Evolutionary conservation across 352 stramenopile genomes (phyloP).

Genomic region (Phytophthora kernoviae): DNA sequence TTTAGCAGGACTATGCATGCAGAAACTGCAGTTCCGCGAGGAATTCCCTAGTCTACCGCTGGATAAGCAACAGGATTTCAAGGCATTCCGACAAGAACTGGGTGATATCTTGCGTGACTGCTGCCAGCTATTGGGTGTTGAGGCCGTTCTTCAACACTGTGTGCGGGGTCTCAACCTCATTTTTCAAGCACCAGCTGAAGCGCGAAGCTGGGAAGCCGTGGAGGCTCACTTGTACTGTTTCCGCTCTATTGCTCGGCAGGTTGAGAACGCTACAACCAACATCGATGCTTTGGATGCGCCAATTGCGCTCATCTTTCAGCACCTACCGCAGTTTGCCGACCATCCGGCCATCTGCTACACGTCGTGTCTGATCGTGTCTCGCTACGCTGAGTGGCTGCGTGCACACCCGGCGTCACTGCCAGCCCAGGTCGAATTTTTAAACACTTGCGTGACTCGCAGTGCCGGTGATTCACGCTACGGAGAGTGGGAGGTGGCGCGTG

Average conservation of each 20-base stretch:
- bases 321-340: constrained; percentile 71
- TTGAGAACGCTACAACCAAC: constrained; percentile 53
- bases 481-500: constrained; percentile 81
- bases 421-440: constrained; percentile 70
- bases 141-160: constrained; percentile 76
- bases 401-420: constrained; percentile 51
- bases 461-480: constrained; percentile 45
- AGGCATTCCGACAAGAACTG: constrained; percentile 76
- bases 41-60: constrained; percentile 62
- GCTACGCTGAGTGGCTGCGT: constrained; percentile 77
- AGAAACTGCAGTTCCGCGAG: constrained; percentile 80
- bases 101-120: constrained; percentile 85
- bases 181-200: constrained; percentile 50
- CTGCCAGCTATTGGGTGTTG: constrained; percentile 72
- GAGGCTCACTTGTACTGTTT: constrained; percentile 87
- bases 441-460: constrained; percentile 69
- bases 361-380: constrained; percentile 84
- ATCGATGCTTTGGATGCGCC: constrained; percentile 33
- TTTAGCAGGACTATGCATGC: constrained; percentile 75
- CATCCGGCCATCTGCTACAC: constrained; percentile 88
- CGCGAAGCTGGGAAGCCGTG: constrained; percentile 74
- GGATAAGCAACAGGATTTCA: constrained; percentile 86
- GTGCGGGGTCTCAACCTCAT: constrained; percentile 75
- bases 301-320: constrained; percentile 79
- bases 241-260: constrained; percentile 80